Base-by-base conservation (phyloP, 192 early-diverging fungal genomes). In the Chytriomyces sp. region DNA sequence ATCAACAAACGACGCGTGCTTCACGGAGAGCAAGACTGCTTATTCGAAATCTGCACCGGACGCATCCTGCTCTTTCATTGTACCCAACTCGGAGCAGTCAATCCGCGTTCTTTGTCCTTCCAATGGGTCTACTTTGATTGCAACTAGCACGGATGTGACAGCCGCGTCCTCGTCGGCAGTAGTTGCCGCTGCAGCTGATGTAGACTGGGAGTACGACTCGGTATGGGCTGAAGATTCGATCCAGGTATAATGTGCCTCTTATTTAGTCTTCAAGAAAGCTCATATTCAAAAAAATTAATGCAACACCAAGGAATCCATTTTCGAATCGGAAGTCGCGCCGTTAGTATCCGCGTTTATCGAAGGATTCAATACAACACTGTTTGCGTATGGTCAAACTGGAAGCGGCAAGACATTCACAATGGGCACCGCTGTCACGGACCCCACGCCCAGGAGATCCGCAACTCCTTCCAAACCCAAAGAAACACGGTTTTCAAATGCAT, bases 321-420 rank as follows among this genome's bases (percentile, higher is more conserved):
- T 91, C 73, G 70, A 85, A 35, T 61, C 80, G 0, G 86, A 86
- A 48, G 89, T 90, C 10, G 85, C 81, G 16, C 89, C 89, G 0
- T 77, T 95, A 35, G 63, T 94, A 16, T 71, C 88, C 6, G 87
- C 89, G 57, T 91, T 95, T 67, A 61, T 92, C 6, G 90, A 94
- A 86, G 97, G 97, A 20, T 96, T 94, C 79, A 98, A 98, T 83
- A 93, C 92, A 28, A 98, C 97, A 0, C 92, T 99, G 49, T 86
- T 99, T 64, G 97, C 97, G 50, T 89, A 89, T 93, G 93, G 94
- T 10, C 94, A 98, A 86, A 97, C 96, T 10, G 96, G 94, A 11
- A 92, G 91, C 5, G 97, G 97, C 64, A 98, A 98, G 82, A 97
- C 97, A 11, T 93, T 91, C 78, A 98, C 95, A 7, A 98, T 98